phyloP scores from a whole-genome alignment of 1,284 basidiomycete species.

The Ustilago nuda region DNA sequence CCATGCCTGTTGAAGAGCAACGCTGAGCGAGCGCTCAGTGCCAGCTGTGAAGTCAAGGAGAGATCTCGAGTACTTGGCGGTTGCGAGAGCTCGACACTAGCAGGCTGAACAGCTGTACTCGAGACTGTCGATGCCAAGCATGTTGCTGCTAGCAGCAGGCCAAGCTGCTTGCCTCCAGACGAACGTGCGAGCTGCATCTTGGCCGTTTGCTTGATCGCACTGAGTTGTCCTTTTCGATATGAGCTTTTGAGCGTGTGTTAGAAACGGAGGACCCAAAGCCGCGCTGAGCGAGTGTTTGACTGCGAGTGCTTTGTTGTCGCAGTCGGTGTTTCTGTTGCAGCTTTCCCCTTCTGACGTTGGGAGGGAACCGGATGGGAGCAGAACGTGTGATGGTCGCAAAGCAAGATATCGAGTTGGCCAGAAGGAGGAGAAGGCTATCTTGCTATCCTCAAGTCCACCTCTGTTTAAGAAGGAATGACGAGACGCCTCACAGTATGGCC shows the following conservation, averaged over 20 bases:
- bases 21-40: not conserved
- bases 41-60: not conserved
- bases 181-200: constrained; percentile 15
- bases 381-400: not conserved
- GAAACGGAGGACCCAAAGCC: constrained; percentile 6
- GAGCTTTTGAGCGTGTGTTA: not conserved
- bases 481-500: not conserved
- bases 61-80: constrained; percentile 9
- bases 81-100: constrained; percentile 5
- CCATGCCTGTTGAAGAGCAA: constrained; percentile 27
- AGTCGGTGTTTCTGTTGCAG: not conserved
- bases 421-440: not conserved
- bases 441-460: no score
- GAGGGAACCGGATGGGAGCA: not conserved
- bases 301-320: constrained; percentile 1
- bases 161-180: not conserved
- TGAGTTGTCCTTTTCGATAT: not conserved
- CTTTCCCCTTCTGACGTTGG: not conserved
- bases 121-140: constrained; percentile 7
- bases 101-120: constrained; percentile 12
- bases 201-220: not conserved
- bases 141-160: constrained; percentile 10
- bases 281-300: not conserved
- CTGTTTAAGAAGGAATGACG: no score
- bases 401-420: not conserved